Base-by-base conservation (phyloP, 2,329 filamentous ascomycete species). In the Verticillium nubilum region DNA sequence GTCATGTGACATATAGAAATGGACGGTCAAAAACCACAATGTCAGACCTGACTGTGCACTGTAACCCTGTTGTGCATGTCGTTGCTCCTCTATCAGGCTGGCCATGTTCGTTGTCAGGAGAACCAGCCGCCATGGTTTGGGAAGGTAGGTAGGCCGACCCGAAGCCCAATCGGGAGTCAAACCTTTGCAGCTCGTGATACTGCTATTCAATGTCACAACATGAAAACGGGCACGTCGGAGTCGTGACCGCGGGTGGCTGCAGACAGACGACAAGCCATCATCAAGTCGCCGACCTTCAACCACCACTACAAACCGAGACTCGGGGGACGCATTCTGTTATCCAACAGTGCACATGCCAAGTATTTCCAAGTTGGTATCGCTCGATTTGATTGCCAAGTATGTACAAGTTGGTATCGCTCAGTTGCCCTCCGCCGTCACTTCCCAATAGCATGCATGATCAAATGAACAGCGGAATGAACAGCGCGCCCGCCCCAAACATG, bases 401-500 rank as follows among this genome's bases (percentile, higher is more conserved):
- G 19, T 23, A 47, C 33, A 37, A 17, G n/a, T n/a, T 31, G 13
- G 29, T 31, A 31, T 31, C 29, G 29, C 29, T 31, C 29, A 31
- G 29, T 31, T 13, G 29, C 29, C 29, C n/a, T n/a, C n/a, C n/a
- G n/a, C n/a, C n/a, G n/a, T n/a, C n/a, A n/a, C n/a, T n/a, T n/a
- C n/a, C n/a, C n/a, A n/a, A 31, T 7, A 31, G 29, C 13, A 31
- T 10, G 29, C 9, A 37, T 31, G 29, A 29, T 56, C 61, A 67
- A 28, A 65, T 60, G n/a, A 68, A 56, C 52, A 62, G 60, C 15
- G 64, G 62, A 7, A 64, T 62, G 55, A 68, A 57, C 12, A 68
- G 54, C 67, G 56, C 33, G 3, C 84, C 86, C 0, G 78, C 78
- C 0, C 68, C 78, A 74, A 89, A 88, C 65, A 85, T 80, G 5